phyloP scores from a whole-genome alignment of 768 basidiomycete species.

The Suillus decipiens region DNA sequence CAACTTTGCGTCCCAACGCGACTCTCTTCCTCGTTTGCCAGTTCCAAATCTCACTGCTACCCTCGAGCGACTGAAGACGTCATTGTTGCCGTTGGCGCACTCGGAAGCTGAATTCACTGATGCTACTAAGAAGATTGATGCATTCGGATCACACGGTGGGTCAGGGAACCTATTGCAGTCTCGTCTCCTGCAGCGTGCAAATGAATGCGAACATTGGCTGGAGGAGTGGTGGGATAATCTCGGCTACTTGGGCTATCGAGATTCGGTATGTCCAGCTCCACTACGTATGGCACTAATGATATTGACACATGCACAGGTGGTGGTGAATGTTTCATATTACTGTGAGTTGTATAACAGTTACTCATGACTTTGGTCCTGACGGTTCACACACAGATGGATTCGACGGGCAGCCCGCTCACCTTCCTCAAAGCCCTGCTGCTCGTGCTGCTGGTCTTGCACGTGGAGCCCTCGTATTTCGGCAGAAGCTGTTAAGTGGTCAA shows the following conservation, averaged over 20 bases:
- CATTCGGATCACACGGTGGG: constrained; percentile 48
- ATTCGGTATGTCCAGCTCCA: constrained; percentile 57
- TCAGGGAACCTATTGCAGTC: constrained; percentile 60
- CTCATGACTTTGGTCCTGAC: constrained; percentile 13
- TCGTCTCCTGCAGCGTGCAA: constrained; percentile 56
- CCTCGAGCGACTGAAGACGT: constrained; percentile 65
- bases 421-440: constrained; percentile 55
- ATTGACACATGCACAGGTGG: constrained; percentile 49
- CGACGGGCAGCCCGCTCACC: constrained; percentile 60
- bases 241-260: constrained; percentile 83
- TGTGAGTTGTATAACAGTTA: constrained; percentile 49
- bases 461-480: constrained; percentile 73
- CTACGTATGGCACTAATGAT: constrained; percentile 8
- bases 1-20: constrained; percentile 66
- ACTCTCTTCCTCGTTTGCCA: constrained; percentile 67
- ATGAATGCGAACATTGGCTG: constrained; percentile 74
- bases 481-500: constrained; percentile 65
- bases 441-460: constrained; percentile 75
- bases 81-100: constrained; percentile 73
- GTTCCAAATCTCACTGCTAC: constrained; percentile 71
- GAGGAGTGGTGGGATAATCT: constrained; percentile 94
- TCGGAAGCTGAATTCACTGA: constrained; percentile 56
- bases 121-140: constrained; percentile 63
- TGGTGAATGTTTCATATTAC: constrained; percentile 94
- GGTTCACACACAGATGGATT: constrained; percentile 67